A percentile compares a stretch with the other conserved stretches of the same genome.
These are phyloP conservation scores for Ochetophila trinervis DNA, from an alignment of 306 rosid genomes.

Conservation along the genomic window DNA sequence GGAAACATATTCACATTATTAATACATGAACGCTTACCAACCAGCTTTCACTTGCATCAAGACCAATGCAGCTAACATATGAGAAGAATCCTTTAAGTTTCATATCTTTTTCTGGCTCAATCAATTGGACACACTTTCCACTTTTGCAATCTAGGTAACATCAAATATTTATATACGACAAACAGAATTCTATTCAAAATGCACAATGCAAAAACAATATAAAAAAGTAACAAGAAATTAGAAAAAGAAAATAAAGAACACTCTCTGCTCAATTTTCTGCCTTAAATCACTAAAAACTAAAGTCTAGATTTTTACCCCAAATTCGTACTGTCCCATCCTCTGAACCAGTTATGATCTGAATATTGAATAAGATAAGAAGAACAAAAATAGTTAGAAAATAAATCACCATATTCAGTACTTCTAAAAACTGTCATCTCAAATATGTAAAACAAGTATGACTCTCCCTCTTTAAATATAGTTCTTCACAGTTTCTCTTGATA, in stretches of 20 bases:
- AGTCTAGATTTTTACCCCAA: conserved; percentile 62
- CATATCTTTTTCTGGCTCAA: conserved; percentile 59
- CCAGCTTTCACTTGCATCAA: conserved; percentile 95
- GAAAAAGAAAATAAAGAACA: not conserved
- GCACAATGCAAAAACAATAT: conserved; percentile 7
- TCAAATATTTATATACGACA: not conserved
- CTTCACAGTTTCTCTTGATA: not conserved
- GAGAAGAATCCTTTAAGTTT: conserved; percentile 53
- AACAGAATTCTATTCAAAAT: not conserved
- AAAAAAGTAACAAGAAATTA: conserved; percentile 6
- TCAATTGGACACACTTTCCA: conserved; percentile 71
- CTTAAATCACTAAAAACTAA: conserved; percentile 7
- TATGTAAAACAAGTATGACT: not conserved
- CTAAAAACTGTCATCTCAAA: not conserved
- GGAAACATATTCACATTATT: not conserved
- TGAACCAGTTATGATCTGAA: conserved; percentile 89
- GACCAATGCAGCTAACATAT: conserved; percentile 66
- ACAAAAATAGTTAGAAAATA: conserved; percentile 21
- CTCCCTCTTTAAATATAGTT: not conserved
- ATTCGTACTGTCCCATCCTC: conserved; percentile 88
- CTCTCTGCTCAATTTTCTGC: conserved; percentile 1
- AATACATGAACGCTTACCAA: conserved; percentile 55
- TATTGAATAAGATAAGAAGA: conserved; percentile 18
- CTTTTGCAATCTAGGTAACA: conserved; percentile 71
- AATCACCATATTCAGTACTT: conserved; percentile 6